A percentile compares a stretch with the other conserved stretches of the same genome.
phyloP scores from a whole-genome alignment of 805 yeast species.

The Candida tibetensis region DNA sequence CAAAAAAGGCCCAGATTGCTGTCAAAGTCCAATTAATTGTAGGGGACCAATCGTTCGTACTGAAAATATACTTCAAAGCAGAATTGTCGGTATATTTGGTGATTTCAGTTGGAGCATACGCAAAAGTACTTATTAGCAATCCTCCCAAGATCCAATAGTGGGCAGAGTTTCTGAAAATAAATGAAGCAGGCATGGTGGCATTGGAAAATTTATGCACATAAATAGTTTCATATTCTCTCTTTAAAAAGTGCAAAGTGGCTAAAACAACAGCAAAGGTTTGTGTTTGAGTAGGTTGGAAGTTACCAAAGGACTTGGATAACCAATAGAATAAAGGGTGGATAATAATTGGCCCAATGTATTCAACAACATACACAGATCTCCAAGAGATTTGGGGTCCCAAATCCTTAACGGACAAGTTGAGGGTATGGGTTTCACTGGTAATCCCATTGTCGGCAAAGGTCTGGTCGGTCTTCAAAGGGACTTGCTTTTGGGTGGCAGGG shows the following conservation, averaged over 20 bases:
- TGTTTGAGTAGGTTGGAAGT: conserved; percentile 43
- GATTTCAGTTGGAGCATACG: conserved; percentile 35
- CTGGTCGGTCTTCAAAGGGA: conserved; percentile 44
- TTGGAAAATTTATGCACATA: conserved; percentile 82
- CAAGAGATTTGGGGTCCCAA: conserved; percentile 91
- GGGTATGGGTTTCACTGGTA: conserved; percentile 27
- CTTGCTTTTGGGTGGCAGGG: conserved; percentile 28
- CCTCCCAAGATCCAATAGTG: conserved; percentile 97
- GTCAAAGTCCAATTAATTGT: conserved; percentile 30
- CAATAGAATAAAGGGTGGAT: conserved; percentile 71
- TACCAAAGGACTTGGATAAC: conserved; percentile 31
- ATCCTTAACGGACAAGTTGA: conserved; percentile 69
- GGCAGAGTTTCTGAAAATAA: conserved; percentile 81
- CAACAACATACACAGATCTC: conserved; percentile 85
- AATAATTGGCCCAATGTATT: conserved; percentile 85
- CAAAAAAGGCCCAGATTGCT: conserved; percentile 55
- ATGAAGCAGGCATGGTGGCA: conserved; percentile 88
- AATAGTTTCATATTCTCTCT: conserved; percentile 85
- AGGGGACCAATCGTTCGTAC: conserved; percentile 35
- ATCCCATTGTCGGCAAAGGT: conserved; percentile 47
- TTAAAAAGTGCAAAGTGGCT: conserved; percentile 72
- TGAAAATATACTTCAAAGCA: conserved; percentile 7
- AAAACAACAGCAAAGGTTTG: conserved; percentile 55
- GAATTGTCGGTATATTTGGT: conserved; percentile 8
- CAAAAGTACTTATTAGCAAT: conserved; percentile 46